Conservation (phyloP, 208 protist species). For the Vickermania spadyakhi region DNA sequence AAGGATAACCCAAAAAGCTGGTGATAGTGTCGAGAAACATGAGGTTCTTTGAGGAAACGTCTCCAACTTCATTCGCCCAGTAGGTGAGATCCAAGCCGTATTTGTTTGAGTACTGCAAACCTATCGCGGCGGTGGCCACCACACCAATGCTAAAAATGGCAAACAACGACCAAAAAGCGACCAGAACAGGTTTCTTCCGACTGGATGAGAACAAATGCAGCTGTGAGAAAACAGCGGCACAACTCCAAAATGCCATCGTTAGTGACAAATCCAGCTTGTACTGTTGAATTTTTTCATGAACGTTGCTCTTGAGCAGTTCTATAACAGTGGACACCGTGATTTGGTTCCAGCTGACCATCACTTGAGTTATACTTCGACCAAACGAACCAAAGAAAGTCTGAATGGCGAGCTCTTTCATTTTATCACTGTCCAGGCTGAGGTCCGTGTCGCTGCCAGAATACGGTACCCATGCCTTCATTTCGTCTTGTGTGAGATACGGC, state of each 20-base stretch:
- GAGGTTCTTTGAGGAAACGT: neutral
- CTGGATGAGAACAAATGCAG: neutral
- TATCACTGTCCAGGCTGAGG: neutral
- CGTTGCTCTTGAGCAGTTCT: neutral
- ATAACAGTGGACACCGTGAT: neutral
- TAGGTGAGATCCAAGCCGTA: neutral
- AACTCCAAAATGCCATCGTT: neutral
- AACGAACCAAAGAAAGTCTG: constrained; percentile 8
- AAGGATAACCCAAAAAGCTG: constrained; percentile 3
- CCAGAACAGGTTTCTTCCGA: neutral
- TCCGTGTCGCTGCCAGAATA: constrained; percentile 1
- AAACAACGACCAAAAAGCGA: neutral
- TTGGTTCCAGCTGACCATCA: neutral
- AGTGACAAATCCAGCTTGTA: neutral
- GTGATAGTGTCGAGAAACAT: constrained; percentile 1
- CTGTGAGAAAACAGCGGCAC: neutral
- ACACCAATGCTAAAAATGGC: neutral
- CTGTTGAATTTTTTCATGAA: neutral
- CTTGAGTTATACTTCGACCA: neutral
- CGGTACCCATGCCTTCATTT: constrained; percentile 4
- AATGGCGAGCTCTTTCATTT: constrained; percentile 3
- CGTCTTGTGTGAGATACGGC: constrained; percentile 6
- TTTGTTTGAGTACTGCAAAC: neutral
- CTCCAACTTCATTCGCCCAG: neutral
- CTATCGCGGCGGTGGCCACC: neutral